A percentile compares a stretch with the other conserved stretches of the same genome.
phyloP scores from a whole-genome alignment of 306 rosid species.

The Cucumis melo region DNA sequence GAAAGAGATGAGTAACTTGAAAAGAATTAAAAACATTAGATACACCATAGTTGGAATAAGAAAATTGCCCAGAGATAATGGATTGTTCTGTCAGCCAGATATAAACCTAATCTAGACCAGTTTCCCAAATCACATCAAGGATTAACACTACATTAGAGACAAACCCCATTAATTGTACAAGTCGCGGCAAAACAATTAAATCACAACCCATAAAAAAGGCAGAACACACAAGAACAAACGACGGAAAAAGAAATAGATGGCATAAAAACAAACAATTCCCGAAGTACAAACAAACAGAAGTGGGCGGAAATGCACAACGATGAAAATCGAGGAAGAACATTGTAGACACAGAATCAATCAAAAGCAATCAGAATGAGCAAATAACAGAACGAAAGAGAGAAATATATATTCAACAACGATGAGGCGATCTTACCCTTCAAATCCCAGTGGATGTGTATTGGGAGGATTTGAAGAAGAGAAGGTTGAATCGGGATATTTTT shows the following conservation, averaged over 20 bases:
- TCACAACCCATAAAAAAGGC: not conserved
- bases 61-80: not conserved
- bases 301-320: not conserved
- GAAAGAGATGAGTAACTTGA: not conserved
- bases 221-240: not conserved
- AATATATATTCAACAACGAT: not conserved
- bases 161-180: not conserved
- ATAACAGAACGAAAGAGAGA: not conserved
- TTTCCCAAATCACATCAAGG: not conserved
- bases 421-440: constrained; percentile 4
- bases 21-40: not conserved
- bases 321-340: not conserved
- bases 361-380: not conserved
- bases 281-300: not conserved
- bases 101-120: not conserved
- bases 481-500: not conserved
- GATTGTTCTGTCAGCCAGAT: not conserved
- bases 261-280: not conserved
- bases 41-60: not conserved
- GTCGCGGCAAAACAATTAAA: not conserved
- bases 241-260: not conserved
- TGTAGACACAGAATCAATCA: not conserved
- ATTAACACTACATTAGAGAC: not conserved
- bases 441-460: not conserved
- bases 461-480: not conserved